Conservation (phyloP, 176 grass and related monocot genomes). For the Dendrocalamus sinicus region DNA sequence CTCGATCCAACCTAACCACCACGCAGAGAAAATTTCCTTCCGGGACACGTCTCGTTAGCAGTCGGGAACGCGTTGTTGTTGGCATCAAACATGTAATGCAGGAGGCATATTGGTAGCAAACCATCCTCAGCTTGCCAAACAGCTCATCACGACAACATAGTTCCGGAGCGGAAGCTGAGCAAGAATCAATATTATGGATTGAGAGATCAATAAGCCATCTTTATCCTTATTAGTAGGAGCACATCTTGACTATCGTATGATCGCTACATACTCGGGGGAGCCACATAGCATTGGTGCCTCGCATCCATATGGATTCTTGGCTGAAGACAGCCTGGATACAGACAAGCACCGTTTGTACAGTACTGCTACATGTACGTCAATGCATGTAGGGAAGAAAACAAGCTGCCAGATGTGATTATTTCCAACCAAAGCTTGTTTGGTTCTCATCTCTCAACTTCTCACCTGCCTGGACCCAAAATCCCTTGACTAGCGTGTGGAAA, state of each 20-base stretch:
- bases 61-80: background rate
- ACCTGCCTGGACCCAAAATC: background rate
- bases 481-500: background rate
- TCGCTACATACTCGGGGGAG: background rate
- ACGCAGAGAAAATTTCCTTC: background rate
- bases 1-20: background rate
- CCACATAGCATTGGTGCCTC: background rate
- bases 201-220: background rate
- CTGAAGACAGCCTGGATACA: background rate
- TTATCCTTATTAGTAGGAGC: background rate
- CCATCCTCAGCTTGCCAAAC: slow-evolving; percentile 7
- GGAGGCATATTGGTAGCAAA: background rate
- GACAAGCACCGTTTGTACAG: background rate
- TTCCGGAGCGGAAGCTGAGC: background rate
- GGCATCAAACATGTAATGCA: background rate
- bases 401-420: background rate
- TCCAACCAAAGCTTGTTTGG: slow-evolving; percentile 15
- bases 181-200: background rate
- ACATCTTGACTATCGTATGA: background rate
- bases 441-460: slow-evolving; percentile 3
- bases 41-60: background rate
- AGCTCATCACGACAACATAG: background rate
- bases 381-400: background rate
- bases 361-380: background rate
- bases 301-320: background rate